These are phyloP conservation scores for Magnolia changhungtana DNA, from an alignment of 164 flowering plant species.

Conservation along the genomic window DNA sequence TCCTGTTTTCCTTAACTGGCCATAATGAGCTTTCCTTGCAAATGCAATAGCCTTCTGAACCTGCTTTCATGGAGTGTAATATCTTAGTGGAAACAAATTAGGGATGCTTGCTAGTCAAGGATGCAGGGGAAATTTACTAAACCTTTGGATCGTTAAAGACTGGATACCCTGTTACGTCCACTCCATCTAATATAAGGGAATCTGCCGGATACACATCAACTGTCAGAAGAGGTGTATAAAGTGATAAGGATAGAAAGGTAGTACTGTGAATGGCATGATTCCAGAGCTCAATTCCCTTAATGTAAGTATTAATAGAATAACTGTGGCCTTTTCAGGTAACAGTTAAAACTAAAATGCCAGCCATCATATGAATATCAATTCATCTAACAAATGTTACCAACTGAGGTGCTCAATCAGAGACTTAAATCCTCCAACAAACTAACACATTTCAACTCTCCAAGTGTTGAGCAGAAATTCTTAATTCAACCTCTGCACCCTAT, in stretches of 20 bases:
- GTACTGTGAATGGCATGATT: not conserved
- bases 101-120: conserved; percentile 12
- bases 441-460: no score
- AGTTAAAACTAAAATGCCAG: no score
- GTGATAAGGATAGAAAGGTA: conserved; percentile 4
- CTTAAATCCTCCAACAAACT: no score
- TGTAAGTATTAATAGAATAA: no score
- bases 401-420: no score
- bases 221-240: not conserved
- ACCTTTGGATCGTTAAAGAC: conserved; percentile 76
- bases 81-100: conserved; percentile 25
- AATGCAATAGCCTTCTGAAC: conserved; percentile 90
- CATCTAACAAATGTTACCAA: no score
- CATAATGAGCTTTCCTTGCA: conserved; percentile 82
- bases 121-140: conserved; percentile 30
- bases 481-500: no score
- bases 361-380: no score
- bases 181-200: conserved; percentile 68
- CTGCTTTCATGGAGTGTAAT: conserved; percentile 61
- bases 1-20: conserved; percentile 82
- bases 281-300: conserved; percentile 29
- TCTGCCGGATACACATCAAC: conserved; percentile 38
- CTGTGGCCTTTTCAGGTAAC: no score
- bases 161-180: conserved; percentile 79
- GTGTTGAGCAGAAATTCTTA: no score